A percentile compares a stretch with the other conserved stretches of the same genome.
Evolutionary conservation across 73 alveolate genomes (phyloP).

Genomic region (Paramecium bursaria): DNA sequence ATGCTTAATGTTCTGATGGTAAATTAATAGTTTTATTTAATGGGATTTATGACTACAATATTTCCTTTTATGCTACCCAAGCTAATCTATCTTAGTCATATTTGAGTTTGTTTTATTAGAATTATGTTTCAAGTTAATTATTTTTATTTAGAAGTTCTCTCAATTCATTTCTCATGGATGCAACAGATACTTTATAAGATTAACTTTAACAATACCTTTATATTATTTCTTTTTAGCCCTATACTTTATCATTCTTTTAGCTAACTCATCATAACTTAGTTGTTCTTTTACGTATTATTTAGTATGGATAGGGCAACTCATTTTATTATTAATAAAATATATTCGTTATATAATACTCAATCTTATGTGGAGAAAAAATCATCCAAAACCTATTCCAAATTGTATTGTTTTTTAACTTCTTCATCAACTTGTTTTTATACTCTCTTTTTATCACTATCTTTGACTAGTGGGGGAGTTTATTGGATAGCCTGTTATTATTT

Average conservation of each 20-base stretch:
- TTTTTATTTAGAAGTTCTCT: not conserved
- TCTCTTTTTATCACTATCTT: too few species aligned
- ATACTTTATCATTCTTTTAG: not conserved
- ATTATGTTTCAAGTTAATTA: too few species aligned
- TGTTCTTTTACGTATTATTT: not conserved
- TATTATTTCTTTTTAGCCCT: not conserved
- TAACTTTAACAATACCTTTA: too few species aligned
- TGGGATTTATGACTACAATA: too few species aligned
- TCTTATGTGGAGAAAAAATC: slow-evolving; percentile 33
- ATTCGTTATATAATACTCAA: not conserved
- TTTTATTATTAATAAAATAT: too few species aligned
- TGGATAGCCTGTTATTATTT: not conserved
- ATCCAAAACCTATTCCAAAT: slow-evolving; percentile 28
- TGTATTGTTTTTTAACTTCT: slow-evolving; percentile 32
- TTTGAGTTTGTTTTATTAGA: too few species aligned
- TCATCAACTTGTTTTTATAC: slow-evolving; percentile 19
- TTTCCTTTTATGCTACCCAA: too few species aligned
- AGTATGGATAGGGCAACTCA: not conserved
- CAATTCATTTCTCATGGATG: not conserved
- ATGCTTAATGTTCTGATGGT: too few species aligned
- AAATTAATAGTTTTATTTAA: too few species aligned
- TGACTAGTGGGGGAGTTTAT: not conserved
- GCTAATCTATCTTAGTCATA: too few species aligned
- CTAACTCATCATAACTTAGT: not conserved
- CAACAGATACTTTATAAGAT: not conserved